Evolutionary conservation across 257 asterid genomes (phyloP).

Genomic region (Striga asiatica): DNA sequence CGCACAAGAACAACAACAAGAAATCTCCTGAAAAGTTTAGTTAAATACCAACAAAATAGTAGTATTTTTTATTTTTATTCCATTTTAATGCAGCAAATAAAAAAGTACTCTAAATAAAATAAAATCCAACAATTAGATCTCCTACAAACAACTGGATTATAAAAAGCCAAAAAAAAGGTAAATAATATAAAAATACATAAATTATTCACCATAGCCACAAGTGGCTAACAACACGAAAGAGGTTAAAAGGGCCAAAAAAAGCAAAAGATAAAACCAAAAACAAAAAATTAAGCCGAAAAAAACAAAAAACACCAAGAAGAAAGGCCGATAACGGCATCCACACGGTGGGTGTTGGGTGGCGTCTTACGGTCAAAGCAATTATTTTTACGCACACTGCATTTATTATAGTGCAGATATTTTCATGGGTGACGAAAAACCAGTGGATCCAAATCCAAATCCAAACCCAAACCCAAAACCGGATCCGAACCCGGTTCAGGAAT

Average conservation of each 20-base stretch:
- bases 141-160: too few species aligned
- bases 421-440: conserved; percentile 32
- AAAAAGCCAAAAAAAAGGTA: too few species aligned
- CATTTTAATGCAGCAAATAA: too few species aligned
- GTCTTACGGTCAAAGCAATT: conserved; percentile 14
- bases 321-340: conserved; percentile 17
- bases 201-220: not conserved
- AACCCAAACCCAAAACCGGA: conserved; percentile 13
- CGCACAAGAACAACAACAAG: too few species aligned
- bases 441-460: conserved; percentile 6
- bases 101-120: too few species aligned
- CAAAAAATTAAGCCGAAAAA: not conserved
- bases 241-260: too few species aligned
- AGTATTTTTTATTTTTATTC: too few species aligned
- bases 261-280: not conserved
- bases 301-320: not conserved
- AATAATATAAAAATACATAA: too few species aligned
- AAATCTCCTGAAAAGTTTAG: too few species aligned
- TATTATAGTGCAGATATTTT: conserved; percentile 10
- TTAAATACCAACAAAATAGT: too few species aligned
- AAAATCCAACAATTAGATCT: too few species aligned
- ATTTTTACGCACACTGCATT: not conserved
- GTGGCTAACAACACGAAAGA: not conserved
- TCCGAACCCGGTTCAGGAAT: conserved; percentile 8
- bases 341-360: conserved; percentile 12